Percentiles rank a stretch among this genome's conserved stretches.
Evolutionary conservation across 495 filamentous ascomycete species (phyloP).

Genomic region (Penicillium diatomitis): DNA sequence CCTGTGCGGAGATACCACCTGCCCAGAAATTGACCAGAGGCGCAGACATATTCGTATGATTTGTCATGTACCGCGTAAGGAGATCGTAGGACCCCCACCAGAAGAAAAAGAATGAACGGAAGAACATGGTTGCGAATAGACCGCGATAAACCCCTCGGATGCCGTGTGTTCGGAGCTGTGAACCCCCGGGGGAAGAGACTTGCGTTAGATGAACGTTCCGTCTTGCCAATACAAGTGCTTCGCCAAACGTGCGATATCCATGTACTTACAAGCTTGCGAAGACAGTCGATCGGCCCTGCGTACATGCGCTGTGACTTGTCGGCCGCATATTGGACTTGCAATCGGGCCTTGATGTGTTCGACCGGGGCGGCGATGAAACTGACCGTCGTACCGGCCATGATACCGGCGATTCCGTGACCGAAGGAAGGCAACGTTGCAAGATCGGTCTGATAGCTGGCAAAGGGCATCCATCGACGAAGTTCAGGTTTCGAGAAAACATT

Average conservation of each 20-base stretch:
- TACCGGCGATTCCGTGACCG: constrained; percentile 79
- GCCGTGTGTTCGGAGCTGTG: constrained; percentile 51
- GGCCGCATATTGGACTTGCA: constrained; percentile 85
- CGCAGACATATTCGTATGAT: constrained; percentile 60
- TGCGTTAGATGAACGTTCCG: too few relatives aligned
- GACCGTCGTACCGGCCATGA: constrained; percentile 82
- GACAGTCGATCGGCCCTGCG: constrained; percentile 76
- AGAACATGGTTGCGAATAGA: constrained; percentile 72
- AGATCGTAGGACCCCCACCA: constrained; percentile 95
- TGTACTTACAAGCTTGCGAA: constrained; percentile 53
- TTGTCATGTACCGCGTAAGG: constrained; percentile 56
- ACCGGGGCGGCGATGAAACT: constrained; percentile 88
- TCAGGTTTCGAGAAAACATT: constrained; percentile 61
- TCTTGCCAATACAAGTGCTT: too few relatives aligned
- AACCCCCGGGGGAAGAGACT: too few relatives aligned
- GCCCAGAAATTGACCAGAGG: constrained; percentile 95
- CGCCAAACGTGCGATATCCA: too few relatives aligned
- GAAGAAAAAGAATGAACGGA: constrained; percentile 90
- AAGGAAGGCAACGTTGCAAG: constrained; percentile 54
- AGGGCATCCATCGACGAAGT: constrained; percentile 29
- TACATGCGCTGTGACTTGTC: constrained; percentile 68
- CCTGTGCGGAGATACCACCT: constrained; percentile 80
- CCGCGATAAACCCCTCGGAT: constrained; percentile 77
- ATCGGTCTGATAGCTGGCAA: constrained; percentile 22
- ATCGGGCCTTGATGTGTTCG: constrained; percentile 87